These are phyloP conservation scores for Collybia sp. DNA, from an alignment of 768 basidiomycete genomes.

Conservation along the genomic window DNA sequence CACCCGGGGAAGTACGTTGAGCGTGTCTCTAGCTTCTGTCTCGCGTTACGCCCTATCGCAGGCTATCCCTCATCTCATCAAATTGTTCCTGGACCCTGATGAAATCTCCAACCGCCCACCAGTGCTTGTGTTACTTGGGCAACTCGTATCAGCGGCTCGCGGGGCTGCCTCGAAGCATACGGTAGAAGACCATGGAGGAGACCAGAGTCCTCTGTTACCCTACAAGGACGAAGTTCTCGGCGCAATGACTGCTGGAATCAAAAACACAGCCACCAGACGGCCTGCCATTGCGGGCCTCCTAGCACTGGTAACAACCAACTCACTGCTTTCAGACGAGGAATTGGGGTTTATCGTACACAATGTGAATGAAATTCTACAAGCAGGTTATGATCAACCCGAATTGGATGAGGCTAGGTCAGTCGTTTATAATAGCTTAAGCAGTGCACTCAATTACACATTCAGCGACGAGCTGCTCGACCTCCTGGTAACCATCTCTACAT, in stretches of 20 bases:
- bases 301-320: slow-evolving; percentile 58
- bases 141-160: slow-evolving; percentile 52
- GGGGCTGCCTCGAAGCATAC: slow-evolving; percentile 27
- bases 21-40: slow-evolving; percentile 49
- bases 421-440: background rate
- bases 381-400: slow-evolving; percentile 37
- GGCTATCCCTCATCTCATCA: slow-evolving; percentile 71
- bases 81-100: slow-evolving; percentile 67
- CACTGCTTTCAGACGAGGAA: slow-evolving; percentile 67
- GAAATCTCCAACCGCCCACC: slow-evolving; percentile 64
- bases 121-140: slow-evolving; percentile 62
- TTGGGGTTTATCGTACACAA: slow-evolving; percentile 75
- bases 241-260: slow-evolving; percentile 54
- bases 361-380: slow-evolving; percentile 63
- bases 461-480: slow-evolving; percentile 61
- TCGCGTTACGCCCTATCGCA: slow-evolving; percentile 64
- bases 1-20: background rate
- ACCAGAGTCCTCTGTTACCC: slow-evolving; percentile 37
- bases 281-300: slow-evolving; percentile 65
- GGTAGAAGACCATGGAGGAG: slow-evolving; percentile 16
- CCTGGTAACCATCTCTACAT: slow-evolving; percentile 52
- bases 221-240: slow-evolving; percentile 79
- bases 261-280: slow-evolving; percentile 41
- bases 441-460: slow-evolving; percentile 4
- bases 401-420: slow-evolving; percentile 48